Base-by-base conservation (phyloP, 148 eudicot genomes). In the Amaranthus palmeri region DNA sequence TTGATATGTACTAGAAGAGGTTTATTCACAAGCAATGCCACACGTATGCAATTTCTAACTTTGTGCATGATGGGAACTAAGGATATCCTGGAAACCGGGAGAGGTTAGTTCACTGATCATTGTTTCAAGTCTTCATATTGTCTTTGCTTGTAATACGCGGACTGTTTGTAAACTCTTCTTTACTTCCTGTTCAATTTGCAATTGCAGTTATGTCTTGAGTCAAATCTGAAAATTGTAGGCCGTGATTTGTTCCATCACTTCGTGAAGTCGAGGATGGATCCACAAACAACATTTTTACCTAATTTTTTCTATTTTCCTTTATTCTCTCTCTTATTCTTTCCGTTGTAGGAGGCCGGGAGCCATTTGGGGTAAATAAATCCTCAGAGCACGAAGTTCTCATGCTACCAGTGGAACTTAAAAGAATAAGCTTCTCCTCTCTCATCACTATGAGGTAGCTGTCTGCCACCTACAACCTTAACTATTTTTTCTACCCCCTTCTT, bases 41-140 rank as follows among this genome's bases (percentile, higher is more conserved):
- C 87, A 13, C 97, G 96, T 53, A 75, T 83, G 60, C 81, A 81
- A 66, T 95, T 84, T 77, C 80, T 95, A 78, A 88, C 84, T 62
- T 85, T 87, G 75, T 76, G 92, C 61, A 84, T 95, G 90, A 70
- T 83, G 65, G 99, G 97, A 68, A 88, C 96, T 6, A 90, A 84
- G 76, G 90, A 95, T 69, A 84, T 95, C 69, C 53, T 95, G 77
- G 86, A 88, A 78, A 90, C 88, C 11, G 99, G 96, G 76, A 84
- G 79, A 90, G 99, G 99, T 95, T 45, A 77, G 75, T 65, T 77
- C 54, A 69, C 56, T 59, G 58, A 57, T 61, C 7, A 51, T 44
- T 53, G 44, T 8, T 18, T 47, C 15, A 15, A 51, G n/a, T 60
- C 65, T 74, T 70, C 56, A 25, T 3, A 14, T 52, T 70, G 63